Evolutionary conservation across 2,329 filamentous ascomycete genomes (phyloP).

Genomic region (Cylindrodendrum hubeiense): DNA sequence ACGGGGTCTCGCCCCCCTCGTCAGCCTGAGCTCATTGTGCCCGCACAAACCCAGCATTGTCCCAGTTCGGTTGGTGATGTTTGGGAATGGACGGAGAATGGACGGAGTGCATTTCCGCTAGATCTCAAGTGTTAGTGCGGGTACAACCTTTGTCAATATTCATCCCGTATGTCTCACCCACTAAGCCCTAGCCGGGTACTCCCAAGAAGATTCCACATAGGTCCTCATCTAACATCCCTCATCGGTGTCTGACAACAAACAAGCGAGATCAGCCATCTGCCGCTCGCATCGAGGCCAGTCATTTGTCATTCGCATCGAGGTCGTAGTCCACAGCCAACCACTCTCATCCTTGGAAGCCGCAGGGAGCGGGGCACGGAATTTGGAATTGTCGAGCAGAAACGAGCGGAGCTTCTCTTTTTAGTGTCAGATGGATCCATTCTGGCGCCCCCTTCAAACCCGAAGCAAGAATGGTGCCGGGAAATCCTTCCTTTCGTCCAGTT

Average conservation of each 20-base stretch:
- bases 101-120: not conserved
- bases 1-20: constrained; percentile 24
- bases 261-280: constrained; percentile 14
- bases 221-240: constrained; percentile 8
- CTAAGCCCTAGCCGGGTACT: constrained; percentile 1
- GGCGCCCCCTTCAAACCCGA: not conserved
- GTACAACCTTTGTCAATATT: not conserved
- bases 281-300: constrained; percentile 12
- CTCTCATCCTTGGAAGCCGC: not conserved
- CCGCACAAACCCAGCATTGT: constrained; percentile 17
- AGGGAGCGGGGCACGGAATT: constrained; percentile 16
- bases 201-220: not conserved
- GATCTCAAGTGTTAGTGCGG: constrained; percentile 8
- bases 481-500: not conserved
- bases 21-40: constrained; percentile 41
- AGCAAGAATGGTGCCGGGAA: not conserved
- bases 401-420: not conserved
- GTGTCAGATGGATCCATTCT: not conserved
- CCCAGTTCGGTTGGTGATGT: not conserved
- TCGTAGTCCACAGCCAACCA: constrained; percentile 13
- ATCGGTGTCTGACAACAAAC: constrained; percentile 9
- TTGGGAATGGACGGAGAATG: no score
- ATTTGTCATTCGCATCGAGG: constrained; percentile 10
- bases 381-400: constrained; percentile 21
- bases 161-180: constrained; percentile 1